phyloP scores from a whole-genome alignment of 2,329 filamentous ascomycete genomes.

The Trichoderma endophyticum region DNA sequence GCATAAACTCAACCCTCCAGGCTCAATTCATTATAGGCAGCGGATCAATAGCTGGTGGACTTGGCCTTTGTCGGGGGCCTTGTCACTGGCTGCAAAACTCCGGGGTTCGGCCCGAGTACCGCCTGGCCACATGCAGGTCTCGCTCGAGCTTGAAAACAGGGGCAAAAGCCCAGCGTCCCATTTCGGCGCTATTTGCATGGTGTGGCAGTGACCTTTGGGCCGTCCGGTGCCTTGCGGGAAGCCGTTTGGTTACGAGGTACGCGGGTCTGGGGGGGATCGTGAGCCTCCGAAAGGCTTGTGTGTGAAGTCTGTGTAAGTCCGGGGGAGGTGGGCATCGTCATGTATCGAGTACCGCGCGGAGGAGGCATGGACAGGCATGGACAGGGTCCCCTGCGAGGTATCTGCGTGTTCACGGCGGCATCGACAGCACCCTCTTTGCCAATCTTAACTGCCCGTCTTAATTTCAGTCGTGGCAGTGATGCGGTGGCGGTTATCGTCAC shows the following conservation, averaged over 20 bases:
- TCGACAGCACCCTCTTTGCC: background rate
- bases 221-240: background rate
- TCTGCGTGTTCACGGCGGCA: background rate
- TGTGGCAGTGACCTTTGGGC: background rate
- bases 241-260: background rate
- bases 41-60: background rate
- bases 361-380: background rate
- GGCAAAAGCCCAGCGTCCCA: background rate
- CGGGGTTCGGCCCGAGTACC: conserved; percentile 18
- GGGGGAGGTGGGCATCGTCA: background rate
- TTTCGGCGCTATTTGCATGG: conserved; percentile 17
- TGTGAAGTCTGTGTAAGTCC: too few species aligned
- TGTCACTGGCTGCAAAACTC: conserved; percentile 13
- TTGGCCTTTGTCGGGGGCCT: background rate
- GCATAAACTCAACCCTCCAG: background rate
- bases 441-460: conserved; percentile 7
- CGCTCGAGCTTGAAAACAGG: background rate
- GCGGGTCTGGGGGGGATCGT: background rate
- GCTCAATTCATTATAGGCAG: conserved; percentile 8
- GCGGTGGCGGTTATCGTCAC: background rate
- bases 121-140: conserved; percentile 9
- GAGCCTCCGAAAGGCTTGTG: background rate
- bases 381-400: background rate
- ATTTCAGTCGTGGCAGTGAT: background rate
- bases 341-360: background rate